Conservation (phyloP, 495 filamentous ascomycete species). For the Evansstolkia leycettana region DNA sequence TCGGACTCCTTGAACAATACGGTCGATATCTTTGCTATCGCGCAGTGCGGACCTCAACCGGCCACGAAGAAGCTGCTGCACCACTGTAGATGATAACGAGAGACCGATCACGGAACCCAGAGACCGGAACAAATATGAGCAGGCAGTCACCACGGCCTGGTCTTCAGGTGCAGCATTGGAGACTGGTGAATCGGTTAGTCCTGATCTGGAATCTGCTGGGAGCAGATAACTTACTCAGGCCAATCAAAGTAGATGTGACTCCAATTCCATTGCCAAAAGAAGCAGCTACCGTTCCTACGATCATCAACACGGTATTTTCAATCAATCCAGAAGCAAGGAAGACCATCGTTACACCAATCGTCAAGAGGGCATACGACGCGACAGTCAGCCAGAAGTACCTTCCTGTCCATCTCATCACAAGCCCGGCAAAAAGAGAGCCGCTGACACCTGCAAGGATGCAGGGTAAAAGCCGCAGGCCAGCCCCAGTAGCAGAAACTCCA, state of each 20-base stretch:
- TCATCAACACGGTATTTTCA: constrained; percentile 34
- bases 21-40: constrained; percentile 46
- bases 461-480: constrained; percentile 58
- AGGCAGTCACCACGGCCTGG: constrained; percentile 71
- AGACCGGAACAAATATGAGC: constrained; percentile 76
- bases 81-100: constrained; percentile 55
- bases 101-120: constrained; percentile 69
- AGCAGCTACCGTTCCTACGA: constrained; percentile 41
- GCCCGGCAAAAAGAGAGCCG: constrained; percentile 58
- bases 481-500: constrained; percentile 48
- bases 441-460: constrained; percentile 48
- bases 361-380: constrained; percentile 36
- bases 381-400: constrained; percentile 69
- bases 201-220: background rate
- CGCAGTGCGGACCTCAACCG: constrained; percentile 41
- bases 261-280: constrained; percentile 55
- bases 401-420: constrained; percentile 64
- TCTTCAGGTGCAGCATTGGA: constrained; percentile 57
- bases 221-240: constrained; percentile 32
- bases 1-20: constrained; percentile 61
- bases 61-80: constrained; percentile 56
- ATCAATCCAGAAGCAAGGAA: constrained; percentile 47
- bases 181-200: constrained; percentile 33
- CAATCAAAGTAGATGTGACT: constrained; percentile 59
- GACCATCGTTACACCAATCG: constrained; percentile 41